Conservation (phyloP, 192 early-diverging fungal species). For the Backusella psychrophila region DNA sequence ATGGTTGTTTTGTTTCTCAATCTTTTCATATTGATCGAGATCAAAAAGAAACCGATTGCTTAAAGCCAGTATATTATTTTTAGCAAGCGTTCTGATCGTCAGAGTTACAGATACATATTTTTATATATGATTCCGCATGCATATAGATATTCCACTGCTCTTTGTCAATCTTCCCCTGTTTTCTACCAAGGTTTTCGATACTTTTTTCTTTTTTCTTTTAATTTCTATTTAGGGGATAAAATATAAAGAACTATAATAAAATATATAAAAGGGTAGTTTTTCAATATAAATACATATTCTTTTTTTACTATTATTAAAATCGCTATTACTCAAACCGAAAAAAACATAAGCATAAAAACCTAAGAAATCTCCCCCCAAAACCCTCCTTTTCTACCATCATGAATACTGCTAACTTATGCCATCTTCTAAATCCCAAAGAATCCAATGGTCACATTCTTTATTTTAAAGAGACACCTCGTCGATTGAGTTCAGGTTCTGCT, state of each 20-base stretch:
- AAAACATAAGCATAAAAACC: not conserved
- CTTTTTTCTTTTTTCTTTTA: not conserved
- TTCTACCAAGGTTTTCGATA: not conserved
- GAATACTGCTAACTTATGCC: not conserved
- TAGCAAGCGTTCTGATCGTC: not conserved
- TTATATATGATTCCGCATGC: not conserved
- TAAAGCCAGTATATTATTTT: not conserved
- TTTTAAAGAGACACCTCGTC: conserved; percentile 10
- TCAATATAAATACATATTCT: not conserved
- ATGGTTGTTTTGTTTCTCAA: not conserved
- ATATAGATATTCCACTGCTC: not conserved
- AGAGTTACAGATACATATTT: not conserved
- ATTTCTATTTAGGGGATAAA: not conserved
- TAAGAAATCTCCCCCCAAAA: not conserved
- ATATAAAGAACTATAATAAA: not conserved
- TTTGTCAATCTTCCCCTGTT: not conserved
- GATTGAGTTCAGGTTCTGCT: conserved; percentile 35
- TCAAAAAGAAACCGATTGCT: not conserved
- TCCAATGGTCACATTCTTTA: conserved; percentile 1
- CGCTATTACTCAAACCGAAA: not conserved
- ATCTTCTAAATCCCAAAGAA: conserved; percentile 3
- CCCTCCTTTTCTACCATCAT: not conserved
- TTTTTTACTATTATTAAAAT: not conserved
- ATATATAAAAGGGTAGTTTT: not conserved
- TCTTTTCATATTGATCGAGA: not conserved